A percentile compares a stretch with the other conserved stretches of the same genome.
Evolutionary conservation across 2,329 filamentous ascomycete species (phyloP).

Genomic region (Colletotrichum salicis): DNA sequence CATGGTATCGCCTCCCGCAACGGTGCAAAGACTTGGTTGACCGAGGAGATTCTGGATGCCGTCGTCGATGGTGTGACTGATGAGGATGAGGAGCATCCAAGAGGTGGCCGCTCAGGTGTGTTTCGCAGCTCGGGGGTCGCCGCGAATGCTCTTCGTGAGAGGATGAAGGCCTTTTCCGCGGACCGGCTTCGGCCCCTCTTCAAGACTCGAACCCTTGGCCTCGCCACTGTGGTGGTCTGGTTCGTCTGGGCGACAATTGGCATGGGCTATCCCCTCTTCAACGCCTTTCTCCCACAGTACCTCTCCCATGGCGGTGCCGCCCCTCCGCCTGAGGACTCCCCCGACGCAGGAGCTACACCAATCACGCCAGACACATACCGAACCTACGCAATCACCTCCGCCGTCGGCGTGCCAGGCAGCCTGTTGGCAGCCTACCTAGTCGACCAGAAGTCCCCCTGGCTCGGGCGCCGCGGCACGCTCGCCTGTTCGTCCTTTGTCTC

Average conservation of each 20-base stretch:
- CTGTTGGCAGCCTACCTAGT: slow-evolving; percentile 80
- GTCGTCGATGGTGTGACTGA: slow-evolving; percentile 54
- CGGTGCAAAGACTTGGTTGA: slow-evolving; percentile 77
- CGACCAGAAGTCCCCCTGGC: slow-evolving; percentile 68
- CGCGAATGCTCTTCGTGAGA: slow-evolving; percentile 62
- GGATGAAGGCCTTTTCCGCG: slow-evolving; percentile 73
- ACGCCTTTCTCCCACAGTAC: slow-evolving; percentile 90
- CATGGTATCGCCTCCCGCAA: slow-evolving; percentile 82
- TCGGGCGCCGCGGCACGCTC: slow-evolving; percentile 79
- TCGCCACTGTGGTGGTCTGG: slow-evolving; percentile 71
- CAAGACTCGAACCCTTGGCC: slow-evolving; percentile 60
- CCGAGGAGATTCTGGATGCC: slow-evolving; percentile 72
- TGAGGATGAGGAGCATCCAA: slow-evolving; percentile 2
- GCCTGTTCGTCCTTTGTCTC: slow-evolving; percentile 74
- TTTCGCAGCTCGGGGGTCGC: slow-evolving; percentile 38
- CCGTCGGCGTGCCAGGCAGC: slow-evolving; percentile 81
- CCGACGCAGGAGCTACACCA: slow-evolving; percentile 38
- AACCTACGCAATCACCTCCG: slow-evolving; percentile 83
- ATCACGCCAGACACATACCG: slow-evolving; percentile 71
- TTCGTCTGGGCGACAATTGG: slow-evolving; percentile 86
- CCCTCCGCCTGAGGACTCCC: slow-evolving; percentile 45
- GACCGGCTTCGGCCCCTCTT: slow-evolving; percentile 76
- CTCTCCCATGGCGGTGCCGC: slow-evolving; percentile 67
- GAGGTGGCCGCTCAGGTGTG: not conserved
- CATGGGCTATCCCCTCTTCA: slow-evolving; percentile 89